phyloP scores from a whole-genome alignment of 2,329 filamentous ascomycete species.

The Fusarium ambrosium region DNA sequence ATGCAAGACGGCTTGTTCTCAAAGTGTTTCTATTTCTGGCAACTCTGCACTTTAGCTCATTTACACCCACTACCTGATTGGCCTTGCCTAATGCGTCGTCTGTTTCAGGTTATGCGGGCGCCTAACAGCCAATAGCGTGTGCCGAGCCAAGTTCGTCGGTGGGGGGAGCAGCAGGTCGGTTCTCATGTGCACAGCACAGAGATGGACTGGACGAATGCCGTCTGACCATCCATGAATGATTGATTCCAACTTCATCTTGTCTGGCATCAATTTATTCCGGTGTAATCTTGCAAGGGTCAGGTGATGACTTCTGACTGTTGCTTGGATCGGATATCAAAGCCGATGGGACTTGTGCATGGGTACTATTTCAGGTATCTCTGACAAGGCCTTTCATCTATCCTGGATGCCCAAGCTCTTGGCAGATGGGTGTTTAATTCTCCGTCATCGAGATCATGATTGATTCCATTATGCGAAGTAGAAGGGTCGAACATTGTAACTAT shows the following conservation, averaged over 20 bases:
- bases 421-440: not conserved
- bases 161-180: conserved; percentile 17
- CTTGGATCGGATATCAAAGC: not conserved
- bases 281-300: not conserved
- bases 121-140: conserved; percentile 47
- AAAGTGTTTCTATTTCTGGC: conserved; percentile 46
- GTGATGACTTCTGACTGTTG: not conserved
- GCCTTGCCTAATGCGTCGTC: conserved; percentile 46
- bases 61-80: conserved; percentile 40
- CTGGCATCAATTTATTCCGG: not conserved
- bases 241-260: not conserved
- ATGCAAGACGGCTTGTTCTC: conserved; percentile 10
- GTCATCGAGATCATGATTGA: not conserved
- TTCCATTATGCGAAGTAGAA: not conserved
- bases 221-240: conserved; percentile 26
- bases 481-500: not conserved
- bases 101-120: conserved; percentile 55
- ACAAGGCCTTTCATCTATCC: not conserved
- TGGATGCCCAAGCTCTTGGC: not conserved
- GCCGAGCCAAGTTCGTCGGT: conserved; percentile 17
- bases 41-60: conserved; percentile 13
- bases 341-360: not conserved
- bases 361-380: not conserved
- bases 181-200: conserved; percentile 26
- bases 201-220: conserved; percentile 7